Base-by-base conservation (phyloP, 139 green algal genomes). In the Zygnema circumcarinatum region DNA sequence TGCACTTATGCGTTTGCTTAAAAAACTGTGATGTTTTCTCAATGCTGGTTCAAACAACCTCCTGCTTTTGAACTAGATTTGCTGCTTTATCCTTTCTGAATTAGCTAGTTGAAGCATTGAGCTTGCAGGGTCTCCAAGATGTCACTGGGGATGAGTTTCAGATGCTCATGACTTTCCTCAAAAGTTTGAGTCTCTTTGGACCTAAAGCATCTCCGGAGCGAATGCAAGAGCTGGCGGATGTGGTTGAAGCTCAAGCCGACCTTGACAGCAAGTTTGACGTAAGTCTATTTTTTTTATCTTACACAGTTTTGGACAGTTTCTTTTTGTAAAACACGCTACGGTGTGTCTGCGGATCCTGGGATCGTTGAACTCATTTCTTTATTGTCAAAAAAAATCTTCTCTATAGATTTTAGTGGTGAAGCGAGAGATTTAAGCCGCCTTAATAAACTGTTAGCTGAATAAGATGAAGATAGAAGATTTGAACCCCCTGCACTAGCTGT, bases 151-250 rank as follows among this genome's bases (percentile, higher is more conserved):
- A 67, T 32, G 87, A 91, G 47, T 90, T 90, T 75, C 76, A 36
- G 0, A 85, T 90, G 67, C 76, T 90, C 41, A 87, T 90, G 67
- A 41, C 31, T 74, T 84, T 91, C 20, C 83, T 91, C 72, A 32
- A 20, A 22, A 33, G 22, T 25, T 75, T 91, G 3, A 52, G 21
- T 53, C 35, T 90, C 32, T 91, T 87, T 40, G 36, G 67, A 7
- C 31, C 78, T 7, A 67, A 85, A 33, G 82, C 86, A 47, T 36
- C 80, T 20, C 2, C 68, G 36, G 86, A 91, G 80, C 20, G n/a
- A 1, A 74, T 91, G 81, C 81, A 90, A 42, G 86, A 91, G 80
- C 67, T 91, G 35, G 42, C 87, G 2, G 38, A 90, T 25, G 80
- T 91, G 31, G 81, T 90, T 2, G 81, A 84, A 22, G 39, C 38